Base-by-base conservation (phyloP, 306 rosid genomes). In the Glycyrrhiza uralensis region DNA sequence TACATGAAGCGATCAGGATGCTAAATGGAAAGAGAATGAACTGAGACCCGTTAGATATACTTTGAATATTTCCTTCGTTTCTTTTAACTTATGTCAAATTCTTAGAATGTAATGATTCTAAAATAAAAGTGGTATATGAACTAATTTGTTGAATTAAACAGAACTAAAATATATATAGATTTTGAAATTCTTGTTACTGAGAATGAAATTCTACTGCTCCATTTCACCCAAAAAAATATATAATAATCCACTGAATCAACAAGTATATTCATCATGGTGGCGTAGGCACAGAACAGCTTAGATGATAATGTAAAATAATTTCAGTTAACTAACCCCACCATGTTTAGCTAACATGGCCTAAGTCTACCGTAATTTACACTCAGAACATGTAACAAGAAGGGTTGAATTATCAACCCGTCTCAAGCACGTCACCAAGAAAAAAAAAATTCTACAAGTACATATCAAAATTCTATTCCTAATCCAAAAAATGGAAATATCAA, bases 401-500 rank as follows among this genome's bases (percentile, higher is more conserved):
- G 26, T 51, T 50, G 72, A 59, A 45, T 32, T 39, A 15, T 24
- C 71, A 63, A 33, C 69, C 42, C 46, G 0, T 28, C 38, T 29
- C 51, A 58, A 71, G 36, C n/a, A 72, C 30, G 15, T 39, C 47
- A 45, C 8, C 46, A 20, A 8, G 13, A 51, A 46, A 74, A 54
- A 20, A 8, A 9, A 51, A 46, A 74, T 46, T 22, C 4, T 76
- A 41, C 62, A n/a, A n/a, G n/a, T n/a, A 72, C 24, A 19, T 68
- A 81, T 80, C 68, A 74, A 80, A 78, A 66, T 58, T 36, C 66
- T 56, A 33, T 29, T 74, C 55, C 66, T 44, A 62, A 58, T 58
- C 68, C 68, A 39, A 45, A 51, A 63, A 52, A 58, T 18, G 18
- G 15, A 75, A 30, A 61, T 32, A 64, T 18, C n/a, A 52, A 30